Base-by-base conservation (phyloP, 108 stramenopile species). In the Asterionellopsis glacialis region DNA sequence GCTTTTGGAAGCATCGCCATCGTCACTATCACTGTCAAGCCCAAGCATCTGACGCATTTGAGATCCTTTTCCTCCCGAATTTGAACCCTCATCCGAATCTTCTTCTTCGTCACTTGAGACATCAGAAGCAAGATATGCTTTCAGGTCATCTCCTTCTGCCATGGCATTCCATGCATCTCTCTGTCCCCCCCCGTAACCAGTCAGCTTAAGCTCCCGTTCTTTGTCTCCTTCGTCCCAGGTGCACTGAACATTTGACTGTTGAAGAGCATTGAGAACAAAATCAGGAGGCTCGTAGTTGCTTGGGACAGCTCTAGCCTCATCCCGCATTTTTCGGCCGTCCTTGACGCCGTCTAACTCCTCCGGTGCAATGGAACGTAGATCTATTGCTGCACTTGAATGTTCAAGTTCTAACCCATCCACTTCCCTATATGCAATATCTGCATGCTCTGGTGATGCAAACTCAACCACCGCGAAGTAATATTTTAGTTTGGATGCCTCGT, bases 341-440 rank as follows among this genome's bases (percentile, higher is more conserved):
- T 87, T 76, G 15, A 88, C 83, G 51, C 41, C 57, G 3, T 65
- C 59, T 1, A 93, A 51, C 23, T 81, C 88, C 33, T 81, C 78
- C 0, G 51, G 41, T 15, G 96, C 95, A 39, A 99, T 75, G 38
- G 93, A 84, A 41, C 98, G 75, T 9, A 99, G 50, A 74, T 99
- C 98, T 25, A 99, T 75, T 26, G 75, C 79, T 12, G 91, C 82
- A 68, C 91, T 85, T 10, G 92, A 92, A 58, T 88, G 84, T 59
- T 96, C 98, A 64, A 97, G 85, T 65, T 99, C 98, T 73, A 98
- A 82, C 19, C 97, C 97, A 66, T 99, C 96, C 0, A 96, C 84
- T 59, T 87, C 84, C 38, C 77, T 63, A 68, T 99, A 99, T 14
- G 91, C 81, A 11, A 64, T 55, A 23, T 96, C 87, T 42, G 98